A percentile compares a stretch with the other conserved stretches of the same genome.
Conservation (phyloP, 441 rosid genomes). For the Croton setiger region DNA sequence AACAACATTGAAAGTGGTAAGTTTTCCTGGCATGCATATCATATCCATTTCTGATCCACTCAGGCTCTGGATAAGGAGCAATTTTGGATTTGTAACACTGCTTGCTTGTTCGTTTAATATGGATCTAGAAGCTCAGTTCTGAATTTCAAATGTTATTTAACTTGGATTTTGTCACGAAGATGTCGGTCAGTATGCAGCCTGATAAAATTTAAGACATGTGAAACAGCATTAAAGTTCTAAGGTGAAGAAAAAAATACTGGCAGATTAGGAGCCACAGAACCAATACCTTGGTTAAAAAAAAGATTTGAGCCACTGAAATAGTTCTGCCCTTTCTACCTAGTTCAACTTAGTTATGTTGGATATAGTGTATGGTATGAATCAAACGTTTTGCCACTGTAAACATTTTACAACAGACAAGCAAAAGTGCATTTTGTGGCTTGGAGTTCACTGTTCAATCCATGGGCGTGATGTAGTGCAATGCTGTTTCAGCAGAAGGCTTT, state of each 20-base stretch:
- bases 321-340: background rate
- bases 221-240: background rate
- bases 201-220: too few relatives aligned
- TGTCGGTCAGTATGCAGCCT: too few relatives aligned
- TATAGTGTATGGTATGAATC: background rate
- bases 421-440: background rate
- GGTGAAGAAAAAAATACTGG: background rate
- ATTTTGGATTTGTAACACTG: background rate
- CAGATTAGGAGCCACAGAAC: background rate
- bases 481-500: background rate
- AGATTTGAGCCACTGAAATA: background rate
- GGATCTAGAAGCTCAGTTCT: background rate
- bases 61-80: slow-evolving; percentile 27
- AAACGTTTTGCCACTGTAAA: background rate
- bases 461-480: background rate
- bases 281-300: too few relatives aligned
- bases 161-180: background rate
- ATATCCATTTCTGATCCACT: slow-evolving; percentile 29
- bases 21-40: slow-evolving; percentile 19
- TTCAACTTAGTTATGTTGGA: background rate
- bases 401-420: background rate
- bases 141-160: background rate
- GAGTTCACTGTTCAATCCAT: background rate
- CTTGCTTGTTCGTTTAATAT: background rate
- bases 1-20: background rate